These are phyloP conservation scores for Trametes maxima DNA, from an alignment of 768 basidiomycete genomes.

Conservation along the genomic window DNA sequence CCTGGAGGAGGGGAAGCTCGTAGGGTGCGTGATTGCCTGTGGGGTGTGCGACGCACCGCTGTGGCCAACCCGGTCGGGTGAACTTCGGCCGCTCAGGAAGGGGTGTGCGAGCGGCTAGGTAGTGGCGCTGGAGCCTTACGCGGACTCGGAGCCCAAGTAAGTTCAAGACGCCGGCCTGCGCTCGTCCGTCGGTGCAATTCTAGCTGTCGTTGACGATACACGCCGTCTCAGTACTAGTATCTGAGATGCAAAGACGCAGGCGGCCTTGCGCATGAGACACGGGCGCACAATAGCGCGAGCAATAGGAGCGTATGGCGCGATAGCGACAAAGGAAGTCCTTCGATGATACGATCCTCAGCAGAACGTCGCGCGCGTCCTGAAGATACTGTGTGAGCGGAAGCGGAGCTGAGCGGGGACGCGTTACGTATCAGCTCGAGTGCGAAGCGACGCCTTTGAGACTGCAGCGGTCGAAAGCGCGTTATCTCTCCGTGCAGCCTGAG, in stretches of 20 bases:
- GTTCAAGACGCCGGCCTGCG: too few species aligned
- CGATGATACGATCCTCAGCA: neutral
- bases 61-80: too few species aligned
- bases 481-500: neutral
- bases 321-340: neutral
- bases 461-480: neutral
- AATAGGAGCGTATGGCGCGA: constrained; percentile 8
- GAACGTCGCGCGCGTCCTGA: neutral
- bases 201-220: neutral
- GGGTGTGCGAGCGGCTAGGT: too few species aligned
- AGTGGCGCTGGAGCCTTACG: too few species aligned
- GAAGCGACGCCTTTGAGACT: neutral
- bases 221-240: too few species aligned
- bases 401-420: neutral
- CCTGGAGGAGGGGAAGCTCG: too few species aligned
- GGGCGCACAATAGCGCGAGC: constrained; percentile 2
- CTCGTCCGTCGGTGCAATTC: too few species aligned
- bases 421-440: constrained; percentile 1
- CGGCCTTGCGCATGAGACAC: neutral
- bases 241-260: neutral
- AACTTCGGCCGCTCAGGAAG: too few species aligned
- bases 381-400: neutral
- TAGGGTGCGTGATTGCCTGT: too few species aligned
- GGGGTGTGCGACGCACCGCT: too few species aligned
- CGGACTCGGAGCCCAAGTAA: too few species aligned